Conservation (phyloP, 306 rosid genomes). For the Acmispon strigosus region DNA sequence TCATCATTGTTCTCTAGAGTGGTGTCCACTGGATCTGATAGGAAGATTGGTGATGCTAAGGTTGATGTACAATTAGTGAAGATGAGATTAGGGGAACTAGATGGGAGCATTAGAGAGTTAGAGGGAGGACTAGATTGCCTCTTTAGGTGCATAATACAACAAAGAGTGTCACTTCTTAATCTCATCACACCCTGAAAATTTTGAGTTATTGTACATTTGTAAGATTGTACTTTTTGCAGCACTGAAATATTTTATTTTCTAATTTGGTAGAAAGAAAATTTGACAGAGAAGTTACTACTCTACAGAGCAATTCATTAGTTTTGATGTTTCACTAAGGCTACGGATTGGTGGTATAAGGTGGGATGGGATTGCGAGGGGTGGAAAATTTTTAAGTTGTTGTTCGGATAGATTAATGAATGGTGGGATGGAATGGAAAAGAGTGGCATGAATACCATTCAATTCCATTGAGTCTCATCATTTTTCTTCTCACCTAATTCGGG, state of each 20-base stretch:
- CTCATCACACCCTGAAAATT: conserved; percentile 20
- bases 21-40: not conserved
- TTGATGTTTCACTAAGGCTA: too few relatives aligned
- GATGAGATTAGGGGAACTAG: conserved; percentile 18
- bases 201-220: not conserved
- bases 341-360: too few relatives aligned
- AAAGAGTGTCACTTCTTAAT: conserved; percentile 39
- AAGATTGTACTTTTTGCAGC: not conserved
- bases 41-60: not conserved
- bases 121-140: conserved; percentile 22
- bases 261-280: too few relatives aligned
- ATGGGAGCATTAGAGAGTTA: not conserved
- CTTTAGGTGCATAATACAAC: conserved; percentile 37
- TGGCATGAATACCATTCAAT: too few relatives aligned
- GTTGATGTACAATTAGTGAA: conserved; percentile 9
- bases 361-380: too few relatives aligned
- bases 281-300: not conserved
- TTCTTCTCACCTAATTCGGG: too few relatives aligned
- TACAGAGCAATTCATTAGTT: not conserved
- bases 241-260: not conserved
- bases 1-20: conserved; percentile 20
- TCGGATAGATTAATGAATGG: too few relatives aligned
- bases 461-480: too few relatives aligned
- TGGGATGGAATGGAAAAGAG: too few relatives aligned
- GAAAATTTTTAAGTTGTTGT: too few relatives aligned